phyloP scores from a whole-genome alignment of 768 basidiomycete species.

The Gautieria morchelliformis region DNA sequence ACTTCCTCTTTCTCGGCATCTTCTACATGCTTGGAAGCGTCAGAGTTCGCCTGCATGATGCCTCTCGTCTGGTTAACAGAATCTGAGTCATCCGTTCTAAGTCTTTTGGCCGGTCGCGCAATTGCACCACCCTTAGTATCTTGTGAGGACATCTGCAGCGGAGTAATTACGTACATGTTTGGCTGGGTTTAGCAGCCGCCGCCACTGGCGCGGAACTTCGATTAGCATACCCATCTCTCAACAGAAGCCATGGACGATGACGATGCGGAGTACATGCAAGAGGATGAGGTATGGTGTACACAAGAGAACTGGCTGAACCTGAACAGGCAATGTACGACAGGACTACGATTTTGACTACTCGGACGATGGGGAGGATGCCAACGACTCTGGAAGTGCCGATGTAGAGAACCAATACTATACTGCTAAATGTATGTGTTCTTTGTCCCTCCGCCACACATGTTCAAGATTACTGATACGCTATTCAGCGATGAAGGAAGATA shows the following conservation, averaged over 20 bases:
- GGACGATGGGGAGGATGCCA: constrained; percentile 68
- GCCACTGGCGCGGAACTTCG: neutral
- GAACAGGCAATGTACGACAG: constrained; percentile 28
- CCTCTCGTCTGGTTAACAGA: neutral
- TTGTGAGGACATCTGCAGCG: neutral
- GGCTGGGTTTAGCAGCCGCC: neutral
- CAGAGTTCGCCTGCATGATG: neutral
- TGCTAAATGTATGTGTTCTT: constrained; percentile 69
- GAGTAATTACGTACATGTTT: neutral
- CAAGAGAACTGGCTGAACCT: constrained; percentile 7
- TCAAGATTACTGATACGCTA: neutral
- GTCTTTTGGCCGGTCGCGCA: neutral
- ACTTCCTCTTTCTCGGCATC: constrained; percentile 15
- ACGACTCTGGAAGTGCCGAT: constrained; percentile 74
- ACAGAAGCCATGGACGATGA: constrained; percentile 68
- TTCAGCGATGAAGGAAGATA: constrained; percentile 87
- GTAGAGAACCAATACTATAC: constrained; percentile 98
- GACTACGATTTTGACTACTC: constrained; percentile 97
- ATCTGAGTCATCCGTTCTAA: neutral
- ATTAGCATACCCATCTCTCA: neutral
- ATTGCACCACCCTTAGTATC: neutral
- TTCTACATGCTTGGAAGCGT: neutral
- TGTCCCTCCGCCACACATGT: neutral
- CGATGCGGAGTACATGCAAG: constrained; percentile 92
- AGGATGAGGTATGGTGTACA: constrained; percentile 54